Evolutionary conservation across 768 basidiomycete species (phyloP).

Genomic region (Panus rudis): DNA sequence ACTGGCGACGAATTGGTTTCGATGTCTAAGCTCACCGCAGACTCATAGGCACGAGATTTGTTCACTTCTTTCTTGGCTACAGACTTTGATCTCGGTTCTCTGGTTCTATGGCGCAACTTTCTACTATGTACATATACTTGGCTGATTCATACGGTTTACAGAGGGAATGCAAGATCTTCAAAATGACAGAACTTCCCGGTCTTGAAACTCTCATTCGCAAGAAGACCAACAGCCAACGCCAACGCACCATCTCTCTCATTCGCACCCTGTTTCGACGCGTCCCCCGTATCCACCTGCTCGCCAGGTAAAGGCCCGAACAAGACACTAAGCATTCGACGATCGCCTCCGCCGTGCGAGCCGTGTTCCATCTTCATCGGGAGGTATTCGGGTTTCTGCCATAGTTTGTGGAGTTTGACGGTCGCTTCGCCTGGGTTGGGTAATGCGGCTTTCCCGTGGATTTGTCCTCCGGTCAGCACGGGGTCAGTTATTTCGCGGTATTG

Average conservation of each 20-base stretch:
- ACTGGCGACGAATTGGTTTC: no score
- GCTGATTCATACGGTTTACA: no score
- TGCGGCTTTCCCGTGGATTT: conserved; percentile 30
- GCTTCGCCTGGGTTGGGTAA: conserved; percentile 37
- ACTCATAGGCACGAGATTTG: no score
- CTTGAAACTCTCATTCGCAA: conserved; percentile 45
- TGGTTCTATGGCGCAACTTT: no score
- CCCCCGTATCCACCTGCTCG: conserved; percentile 30
- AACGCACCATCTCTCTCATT: conserved; percentile 41
- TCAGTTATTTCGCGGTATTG: conserved; percentile 27
- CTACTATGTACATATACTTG: no score
- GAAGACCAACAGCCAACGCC: conserved; percentile 40
- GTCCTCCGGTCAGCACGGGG: conserved; percentile 24
- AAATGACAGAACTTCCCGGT: conserved; percentile 36
- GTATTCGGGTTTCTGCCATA: conserved; percentile 36
- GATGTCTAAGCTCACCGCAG: no score
- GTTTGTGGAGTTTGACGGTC: conserved; percentile 35
- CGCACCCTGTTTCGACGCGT: conserved; percentile 39
- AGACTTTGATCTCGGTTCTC: no score
- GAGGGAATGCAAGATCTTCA: conserved; percentile 19
- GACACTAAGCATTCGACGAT: conserved; percentile 39
- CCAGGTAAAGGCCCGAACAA: conserved; percentile 43
- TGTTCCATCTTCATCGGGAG: conserved; percentile 36
- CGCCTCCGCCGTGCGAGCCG: conserved; percentile 42
- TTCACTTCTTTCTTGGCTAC: no score